Evolutionary conservation across 1,139 yeast species (phyloP).

Genomic region (Protomyces macrosporus): DNA sequence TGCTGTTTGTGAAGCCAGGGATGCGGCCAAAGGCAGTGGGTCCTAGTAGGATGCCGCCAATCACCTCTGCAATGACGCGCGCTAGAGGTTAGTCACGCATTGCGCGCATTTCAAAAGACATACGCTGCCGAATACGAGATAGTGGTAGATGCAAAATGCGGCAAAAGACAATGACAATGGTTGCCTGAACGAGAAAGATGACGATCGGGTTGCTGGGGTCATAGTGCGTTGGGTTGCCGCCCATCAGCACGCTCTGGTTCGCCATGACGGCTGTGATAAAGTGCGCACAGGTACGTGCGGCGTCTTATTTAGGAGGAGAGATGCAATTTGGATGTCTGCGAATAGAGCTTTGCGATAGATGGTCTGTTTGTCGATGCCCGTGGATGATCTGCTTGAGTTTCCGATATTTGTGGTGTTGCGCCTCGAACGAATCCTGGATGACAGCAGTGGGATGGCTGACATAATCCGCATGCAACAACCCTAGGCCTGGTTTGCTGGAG

Average conservation of each 20-base stretch:
- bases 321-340: too few species aligned
- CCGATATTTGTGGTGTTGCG: too few species aligned
- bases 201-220: constrained; percentile 54
- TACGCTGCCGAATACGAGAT: constrained; percentile 59
- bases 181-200: constrained; percentile 55
- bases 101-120: constrained; percentile 48
- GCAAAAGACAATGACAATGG: constrained; percentile 51
- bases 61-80: constrained; percentile 36
- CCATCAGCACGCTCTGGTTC: constrained; percentile 47
- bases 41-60: constrained; percentile 66
- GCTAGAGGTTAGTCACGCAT: neutral
- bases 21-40: constrained; percentile 59
- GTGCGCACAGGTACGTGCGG: too few species aligned
- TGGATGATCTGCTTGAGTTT: too few species aligned
- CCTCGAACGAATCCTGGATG: too few species aligned
- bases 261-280: neutral
- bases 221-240: constrained; percentile 61
- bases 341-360: too few species aligned
- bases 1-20: constrained; percentile 57
- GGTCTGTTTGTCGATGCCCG: too few species aligned
- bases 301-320: too few species aligned
- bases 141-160: constrained; percentile 57
- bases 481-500: too few species aligned
- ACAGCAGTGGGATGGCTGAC: too few species aligned
- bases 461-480: too few species aligned